A percentile compares a stretch with the other conserved stretches of the same genome.
Evolutionary conservation across 768 basidiomycete species (phyloP).

Genomic region (Hydnum rufescens): DNA sequence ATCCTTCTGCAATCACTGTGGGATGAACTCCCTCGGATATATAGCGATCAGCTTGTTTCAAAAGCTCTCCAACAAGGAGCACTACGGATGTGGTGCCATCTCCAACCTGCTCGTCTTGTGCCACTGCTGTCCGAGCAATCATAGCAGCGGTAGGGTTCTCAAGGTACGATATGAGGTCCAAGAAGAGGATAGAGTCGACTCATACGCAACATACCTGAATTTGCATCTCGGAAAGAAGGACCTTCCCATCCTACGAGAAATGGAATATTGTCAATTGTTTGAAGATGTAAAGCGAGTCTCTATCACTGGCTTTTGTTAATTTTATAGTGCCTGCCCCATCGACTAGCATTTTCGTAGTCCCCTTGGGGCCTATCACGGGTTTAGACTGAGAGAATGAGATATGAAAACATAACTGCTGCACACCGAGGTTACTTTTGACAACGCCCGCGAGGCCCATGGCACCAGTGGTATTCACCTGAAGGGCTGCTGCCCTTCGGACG

Average conservation of each 20-base stretch:
- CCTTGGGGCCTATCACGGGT: conserved; percentile 74
- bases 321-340: conserved; percentile 97
- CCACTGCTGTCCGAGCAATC: conserved; percentile 96
- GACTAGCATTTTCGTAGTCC: conserved; percentile 98
- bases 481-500: conserved; percentile 69
- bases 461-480: conserved; percentile 86
- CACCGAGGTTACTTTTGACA: conserved; percentile 86
- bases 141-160: conserved; percentile 93
- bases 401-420: conserved; percentile 18
- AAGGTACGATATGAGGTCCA: not conserved
- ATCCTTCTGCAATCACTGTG: conserved; percentile 84
- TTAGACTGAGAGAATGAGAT: conserved; percentile 1
- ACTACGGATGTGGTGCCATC: conserved; percentile 98
- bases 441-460: conserved; percentile 95
- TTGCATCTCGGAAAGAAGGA: conserved; percentile 97
- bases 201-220: conserved; percentile 31
- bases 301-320: conserved; percentile 59
- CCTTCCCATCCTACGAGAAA: conserved; percentile 61
- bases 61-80: conserved; percentile 79
- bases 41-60: conserved; percentile 96
- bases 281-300: not conserved
- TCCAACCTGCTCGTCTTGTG: conserved; percentile 97
- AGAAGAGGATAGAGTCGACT: not conserved
- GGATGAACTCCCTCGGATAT: conserved; percentile 98
- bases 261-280: not conserved